phyloP scores from a whole-genome alignment of 345 rosid species.

The Eucalyptus decipiens region DNA sequence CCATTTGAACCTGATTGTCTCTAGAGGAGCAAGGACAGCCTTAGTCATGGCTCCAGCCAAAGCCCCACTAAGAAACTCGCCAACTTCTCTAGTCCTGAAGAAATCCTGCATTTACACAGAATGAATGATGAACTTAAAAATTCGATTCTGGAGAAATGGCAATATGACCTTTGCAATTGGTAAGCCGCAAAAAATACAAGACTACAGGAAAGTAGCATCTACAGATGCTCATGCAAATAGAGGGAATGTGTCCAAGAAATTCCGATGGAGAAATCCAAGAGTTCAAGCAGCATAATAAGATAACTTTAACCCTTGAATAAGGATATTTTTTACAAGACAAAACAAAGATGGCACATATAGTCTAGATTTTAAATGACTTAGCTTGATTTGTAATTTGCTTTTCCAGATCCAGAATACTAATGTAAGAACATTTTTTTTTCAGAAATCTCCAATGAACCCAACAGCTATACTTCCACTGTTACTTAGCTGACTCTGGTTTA shows the following conservation, averaged over 20 bases:
- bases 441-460: background rate
- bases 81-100: constrained; percentile 61
- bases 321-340: background rate
- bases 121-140: background rate
- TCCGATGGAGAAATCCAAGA: background rate
- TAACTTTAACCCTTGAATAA: background rate
- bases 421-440: background rate
- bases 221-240: background rate
- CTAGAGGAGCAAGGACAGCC: constrained; percentile 97
- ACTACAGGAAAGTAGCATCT: background rate
- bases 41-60: constrained; percentile 98
- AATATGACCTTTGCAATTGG: background rate
- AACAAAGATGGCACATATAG: background rate
- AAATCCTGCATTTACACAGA: constrained; percentile 28
- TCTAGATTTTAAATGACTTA: background rate
- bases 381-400: background rate
- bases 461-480: background rate
- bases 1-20: constrained; percentile 72
- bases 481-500: background rate
- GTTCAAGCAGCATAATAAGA: background rate
- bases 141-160: background rate
- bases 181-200: background rate
- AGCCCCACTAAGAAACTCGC: constrained; percentile 97
- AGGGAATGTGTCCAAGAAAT: background rate
- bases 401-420: background rate